A percentile compares a stretch with the other conserved stretches of the same genome.
Evolutionary conservation across 805 yeast genomes (phyloP).

Genomic region (Metschnikowia lachancei): DNA sequence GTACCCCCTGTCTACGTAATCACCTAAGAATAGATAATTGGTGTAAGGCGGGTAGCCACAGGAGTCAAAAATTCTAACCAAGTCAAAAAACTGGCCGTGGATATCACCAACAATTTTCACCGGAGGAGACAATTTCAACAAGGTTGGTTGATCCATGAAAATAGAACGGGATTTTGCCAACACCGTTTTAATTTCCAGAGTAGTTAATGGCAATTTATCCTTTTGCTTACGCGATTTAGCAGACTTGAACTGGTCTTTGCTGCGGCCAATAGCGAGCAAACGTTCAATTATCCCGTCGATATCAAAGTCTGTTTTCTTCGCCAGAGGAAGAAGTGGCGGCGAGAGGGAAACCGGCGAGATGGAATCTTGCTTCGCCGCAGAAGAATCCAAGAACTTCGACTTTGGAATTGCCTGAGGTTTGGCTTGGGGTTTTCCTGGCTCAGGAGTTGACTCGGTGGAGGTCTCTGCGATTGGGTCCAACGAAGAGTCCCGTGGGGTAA

Average conservation of each 20-base stretch:
- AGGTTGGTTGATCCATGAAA: constrained; percentile 61
- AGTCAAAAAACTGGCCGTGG: constrained; percentile 63
- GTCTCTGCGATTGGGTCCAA: constrained; percentile 26
- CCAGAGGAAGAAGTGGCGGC: constrained; percentile 23
- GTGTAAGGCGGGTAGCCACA: constrained; percentile 60
- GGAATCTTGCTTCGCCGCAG: constrained; percentile 1
- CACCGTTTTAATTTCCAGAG: constrained; percentile 54
- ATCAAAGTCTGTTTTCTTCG: constrained; percentile 39
- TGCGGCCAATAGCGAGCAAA: constrained; percentile 49
- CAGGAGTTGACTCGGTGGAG: constrained; percentile 20
- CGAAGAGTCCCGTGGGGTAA: constrained; percentile 12
- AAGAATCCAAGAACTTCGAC: constrained; percentile 2
- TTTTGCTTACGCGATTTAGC: constrained; percentile 25
- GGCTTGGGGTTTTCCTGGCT: constrained; percentile 10
- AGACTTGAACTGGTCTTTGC: constrained; percentile 8
- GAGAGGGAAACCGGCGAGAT: constrained; percentile 22
- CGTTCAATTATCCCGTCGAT: constrained; percentile 63
- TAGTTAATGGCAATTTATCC: constrained; percentile 49
- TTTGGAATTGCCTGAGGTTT: constrained; percentile 10
- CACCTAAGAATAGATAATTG: constrained; percentile 56
- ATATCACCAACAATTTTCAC: constrained; percentile 83
- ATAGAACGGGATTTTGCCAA: constrained; percentile 58
- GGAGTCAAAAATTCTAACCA: constrained; percentile 52
- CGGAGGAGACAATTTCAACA: constrained; percentile 68
- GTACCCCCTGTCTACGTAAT: constrained; percentile 59